Evolutionary conservation across 352 stramenopile species (phyloP), one percentile per base, ranked within the genome.

Genomic region (Saprolegnia diclina): DNA sequence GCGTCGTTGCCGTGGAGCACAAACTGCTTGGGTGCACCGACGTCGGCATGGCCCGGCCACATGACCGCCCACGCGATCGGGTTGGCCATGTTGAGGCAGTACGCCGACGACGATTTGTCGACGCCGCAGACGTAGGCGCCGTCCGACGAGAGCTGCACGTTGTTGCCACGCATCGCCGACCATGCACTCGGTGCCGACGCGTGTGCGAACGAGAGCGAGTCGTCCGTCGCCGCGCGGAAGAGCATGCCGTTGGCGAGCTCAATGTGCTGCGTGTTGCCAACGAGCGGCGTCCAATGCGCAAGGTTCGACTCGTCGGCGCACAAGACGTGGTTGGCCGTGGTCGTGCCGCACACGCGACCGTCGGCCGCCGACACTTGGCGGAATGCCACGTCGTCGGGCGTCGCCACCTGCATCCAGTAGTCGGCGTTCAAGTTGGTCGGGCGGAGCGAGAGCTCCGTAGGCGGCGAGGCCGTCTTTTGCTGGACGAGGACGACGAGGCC

Each of bases 191-290:
- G 24, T 24, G 2, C 24, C 24, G 24, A 11, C 24, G 24, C 52
- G 35, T 59, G 24, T 7, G 52, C 52, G 19, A 21, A 59, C 52
- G 52, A 59, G n/a, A 59, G 52, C 52, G 52, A 59, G 35, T 59
- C 35, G 52, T 59, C 52, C 24, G 35, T 40, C 24, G 24, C 35
- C 24, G 52, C 9, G 19, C 52, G 52, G 52, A 59, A 59, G 24
- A 59, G 35, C 52, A 59, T 59, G n/a, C 52, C n/a, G 19, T 59
- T 24, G 35, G 52, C n/a, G 19, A 59, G 52, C 52, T 59, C 52
- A 24, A 59, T 40, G 52, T 59, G 52, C n/a, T 59, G 24, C 24
- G 52, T 59, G 35, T 9, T 40, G 24, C 35, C 35, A 3, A 40
- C 52, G 19, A 59, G 24, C 24, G 24, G 52, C 35, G 24, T 59